phyloP scores from a whole-genome alignment of 352 stramenopile species.

The Phytophthora hibernalis region DNA sequence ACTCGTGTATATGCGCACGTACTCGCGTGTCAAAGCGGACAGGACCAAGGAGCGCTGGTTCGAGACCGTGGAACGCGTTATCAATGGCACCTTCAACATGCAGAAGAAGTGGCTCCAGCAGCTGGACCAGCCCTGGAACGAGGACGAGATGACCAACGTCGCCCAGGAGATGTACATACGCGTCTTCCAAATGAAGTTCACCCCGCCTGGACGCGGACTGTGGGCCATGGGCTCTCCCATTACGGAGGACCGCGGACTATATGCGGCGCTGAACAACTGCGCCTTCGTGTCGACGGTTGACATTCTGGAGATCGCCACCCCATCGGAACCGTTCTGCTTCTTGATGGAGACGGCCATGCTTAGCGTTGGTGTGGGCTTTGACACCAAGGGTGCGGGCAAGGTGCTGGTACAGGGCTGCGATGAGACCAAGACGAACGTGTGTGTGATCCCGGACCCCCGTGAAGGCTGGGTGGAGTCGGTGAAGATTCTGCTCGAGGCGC shows the following conservation, averaged over 20 bases:
- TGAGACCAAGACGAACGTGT: constrained; percentile 25
- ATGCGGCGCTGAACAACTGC: constrained; percentile 94
- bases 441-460: constrained; percentile 63
- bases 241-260: constrained; percentile 85
- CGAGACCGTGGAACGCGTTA: constrained; percentile 93
- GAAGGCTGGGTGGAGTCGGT: constrained; percentile 92
- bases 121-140: constrained; percentile 73
- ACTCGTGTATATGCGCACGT: constrained; percentile 93
- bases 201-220: constrained; percentile 91
- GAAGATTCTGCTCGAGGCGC: constrained; percentile 81
- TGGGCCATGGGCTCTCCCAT: constrained; percentile 95
- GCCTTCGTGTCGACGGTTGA: constrained; percentile 92
- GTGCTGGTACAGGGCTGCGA: constrained; percentile 51
- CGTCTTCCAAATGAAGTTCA: constrained; percentile 96
- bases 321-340: constrained; percentile 92
- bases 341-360: constrained; percentile 97
- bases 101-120: constrained; percentile 88
- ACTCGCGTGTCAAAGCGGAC: constrained; percentile 87
- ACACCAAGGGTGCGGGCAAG: constrained; percentile 89
- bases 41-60: constrained; percentile 89
- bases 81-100: constrained; percentile 95
- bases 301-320: constrained; percentile 57
- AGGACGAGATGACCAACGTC: constrained; percentile 44
- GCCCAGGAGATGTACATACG: constrained; percentile 93
- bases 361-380: constrained; percentile 94